These are phyloP conservation scores for Malus sylvestris DNA, from an alignment of 306 rosid genomes.

Conservation along the genomic window DNA sequence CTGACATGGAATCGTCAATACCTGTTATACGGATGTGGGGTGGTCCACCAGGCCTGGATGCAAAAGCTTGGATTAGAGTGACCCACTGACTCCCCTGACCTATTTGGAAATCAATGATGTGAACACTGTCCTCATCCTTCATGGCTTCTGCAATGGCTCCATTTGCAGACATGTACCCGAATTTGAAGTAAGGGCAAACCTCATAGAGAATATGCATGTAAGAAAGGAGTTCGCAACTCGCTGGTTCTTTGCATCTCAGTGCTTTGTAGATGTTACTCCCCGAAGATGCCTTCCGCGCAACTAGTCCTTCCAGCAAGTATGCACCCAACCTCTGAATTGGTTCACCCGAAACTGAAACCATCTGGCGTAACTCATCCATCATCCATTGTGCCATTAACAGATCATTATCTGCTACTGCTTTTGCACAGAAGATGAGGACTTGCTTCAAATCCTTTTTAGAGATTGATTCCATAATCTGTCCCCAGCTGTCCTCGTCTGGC, in stretches of 20 bases:
- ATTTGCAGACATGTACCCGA: constrained; percentile 95
- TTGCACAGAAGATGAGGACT: constrained; percentile 68
- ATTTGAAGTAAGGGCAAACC: constrained; percentile 93
- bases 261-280: constrained; percentile 78
- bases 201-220: constrained; percentile 85
- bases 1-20: constrained; percentile 69
- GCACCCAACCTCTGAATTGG: constrained; percentile 97
- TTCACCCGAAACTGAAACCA: constrained; percentile 91
- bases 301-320: constrained; percentile 92
- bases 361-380: constrained; percentile 63
- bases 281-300: constrained; percentile 54
- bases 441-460: constrained; percentile 57
- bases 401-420: constrained; percentile 68
- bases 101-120: constrained; percentile 89
- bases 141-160: constrained; percentile 99
- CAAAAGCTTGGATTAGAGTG: constrained; percentile 91
- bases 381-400: constrained; percentile 61
- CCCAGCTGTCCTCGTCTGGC: constrained; percentile 62
- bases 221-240: constrained; percentile 64
- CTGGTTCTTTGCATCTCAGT: constrained; percentile 78
- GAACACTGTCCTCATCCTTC: constrained; percentile 77
- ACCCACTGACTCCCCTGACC: constrained; percentile 95
- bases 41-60: constrained; percentile 97
- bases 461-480: constrained; percentile 59
- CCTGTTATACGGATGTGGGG: constrained; percentile 96